Conservation (phyloP, 2,329 filamentous ascomycete genomes). For the Diaporthe velutina region DNA sequence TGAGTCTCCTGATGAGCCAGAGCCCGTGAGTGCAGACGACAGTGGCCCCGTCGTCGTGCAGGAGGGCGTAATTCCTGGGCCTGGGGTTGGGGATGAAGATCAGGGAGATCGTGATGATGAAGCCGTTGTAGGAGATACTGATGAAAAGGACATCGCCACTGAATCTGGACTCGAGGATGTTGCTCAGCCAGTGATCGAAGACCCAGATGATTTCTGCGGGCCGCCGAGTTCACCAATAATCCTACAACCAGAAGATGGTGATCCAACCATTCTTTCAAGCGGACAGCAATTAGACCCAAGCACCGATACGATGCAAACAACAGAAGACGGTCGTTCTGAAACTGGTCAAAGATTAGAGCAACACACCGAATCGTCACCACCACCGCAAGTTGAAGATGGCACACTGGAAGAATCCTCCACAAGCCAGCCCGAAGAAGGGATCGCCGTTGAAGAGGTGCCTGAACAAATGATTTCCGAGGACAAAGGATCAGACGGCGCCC, state of each 20-base stretch:
- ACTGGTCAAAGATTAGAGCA: not conserved
- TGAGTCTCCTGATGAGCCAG: constrained; percentile 37
- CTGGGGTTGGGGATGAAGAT: constrained; percentile 34
- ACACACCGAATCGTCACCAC: not conserved
- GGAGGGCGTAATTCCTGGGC: constrained; percentile 34
- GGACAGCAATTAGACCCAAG: not conserved
- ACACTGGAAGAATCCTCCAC: not conserved
- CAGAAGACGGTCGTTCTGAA: not conserved
- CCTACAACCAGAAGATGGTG: not conserved
- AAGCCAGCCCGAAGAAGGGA: not conserved
- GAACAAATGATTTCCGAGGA: not conserved
- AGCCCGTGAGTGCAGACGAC: constrained; percentile 34
- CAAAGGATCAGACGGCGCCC: not conserved
- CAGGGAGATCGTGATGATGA: constrained; percentile 38
- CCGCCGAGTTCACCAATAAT: not conserved
- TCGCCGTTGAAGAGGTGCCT: not conserved
- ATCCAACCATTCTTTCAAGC: not conserved
- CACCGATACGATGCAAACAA: not conserved
- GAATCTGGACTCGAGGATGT: not conserved
- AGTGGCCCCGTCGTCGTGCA: constrained; percentile 37
- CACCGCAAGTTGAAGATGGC: not conserved
- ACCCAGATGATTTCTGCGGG: not conserved
- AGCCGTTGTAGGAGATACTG: constrained; percentile 37
- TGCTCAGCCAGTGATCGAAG: not conserved
- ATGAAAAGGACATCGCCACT: constrained; percentile 35